phyloP scores from a whole-genome alignment of 2,329 filamentous ascomycete species.

The Aspergillus sergii region DNA sequence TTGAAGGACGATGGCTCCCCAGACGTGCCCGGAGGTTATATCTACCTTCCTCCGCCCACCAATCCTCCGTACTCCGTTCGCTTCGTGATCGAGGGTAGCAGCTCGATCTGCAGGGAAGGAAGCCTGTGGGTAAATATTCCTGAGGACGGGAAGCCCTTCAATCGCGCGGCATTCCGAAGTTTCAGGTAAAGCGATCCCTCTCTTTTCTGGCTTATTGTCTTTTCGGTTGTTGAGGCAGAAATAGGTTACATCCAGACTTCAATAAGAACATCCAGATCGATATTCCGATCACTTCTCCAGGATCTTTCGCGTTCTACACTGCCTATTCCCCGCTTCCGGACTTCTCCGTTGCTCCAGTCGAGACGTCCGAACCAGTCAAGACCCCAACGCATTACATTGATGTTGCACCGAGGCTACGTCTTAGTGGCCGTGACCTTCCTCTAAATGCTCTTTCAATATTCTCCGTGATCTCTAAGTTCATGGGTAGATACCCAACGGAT shows the following conservation, averaged over 20 bases:
- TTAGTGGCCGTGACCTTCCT: slow-evolving; percentile 75
- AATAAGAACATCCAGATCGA: slow-evolving; percentile 89
- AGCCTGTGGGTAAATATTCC: slow-evolving; percentile 98
- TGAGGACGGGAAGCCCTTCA: slow-evolving; percentile 72
- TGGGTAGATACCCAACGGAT: slow-evolving; percentile 86
- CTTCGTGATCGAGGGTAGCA: slow-evolving; percentile 91
- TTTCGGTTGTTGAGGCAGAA: slow-evolving; percentile 20
- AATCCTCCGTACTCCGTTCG: slow-evolving; percentile 75
- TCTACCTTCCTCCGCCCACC: slow-evolving; percentile 80
- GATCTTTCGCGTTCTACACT: slow-evolving; percentile 92
- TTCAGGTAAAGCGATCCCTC: slow-evolving; percentile 69
- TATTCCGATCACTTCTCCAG: slow-evolving; percentile 77
- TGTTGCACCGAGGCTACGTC: slow-evolving; percentile 77
- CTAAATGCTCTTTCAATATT: slow-evolving; percentile 88
- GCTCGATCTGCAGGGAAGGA: slow-evolving; percentile 91
- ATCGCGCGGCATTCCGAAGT: slow-evolving; percentile 77
- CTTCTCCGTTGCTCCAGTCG: slow-evolving; percentile 62
- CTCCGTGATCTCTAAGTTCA: slow-evolving; percentile 95
- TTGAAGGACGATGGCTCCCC: slow-evolving; percentile 93
- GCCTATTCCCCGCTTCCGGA: slow-evolving; percentile 86
- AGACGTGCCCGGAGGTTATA: slow-evolving; percentile 83
- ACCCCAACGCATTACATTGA: slow-evolving; percentile 90
- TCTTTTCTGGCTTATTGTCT: background rate
- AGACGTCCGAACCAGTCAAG: slow-evolving; percentile 60
- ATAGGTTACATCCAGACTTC: slow-evolving; percentile 82